Evolutionary conservation across 2,329 filamentous ascomycete genomes (phyloP).

Genomic region (Metarhizium robertsii): DNA sequence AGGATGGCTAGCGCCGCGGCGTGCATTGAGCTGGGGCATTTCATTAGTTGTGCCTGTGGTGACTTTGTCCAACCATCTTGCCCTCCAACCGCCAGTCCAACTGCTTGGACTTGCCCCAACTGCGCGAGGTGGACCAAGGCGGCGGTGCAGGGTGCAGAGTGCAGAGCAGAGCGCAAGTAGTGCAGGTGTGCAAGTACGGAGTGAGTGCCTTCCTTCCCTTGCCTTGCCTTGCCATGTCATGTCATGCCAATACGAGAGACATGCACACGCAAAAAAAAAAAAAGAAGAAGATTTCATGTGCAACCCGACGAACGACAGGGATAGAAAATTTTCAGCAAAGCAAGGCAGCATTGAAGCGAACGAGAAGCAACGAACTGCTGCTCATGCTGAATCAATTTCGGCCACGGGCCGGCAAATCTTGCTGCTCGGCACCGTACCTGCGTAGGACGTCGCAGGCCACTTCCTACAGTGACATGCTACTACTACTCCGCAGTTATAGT

Average conservation of each 20-base stretch:
- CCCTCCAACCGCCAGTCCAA: no score
- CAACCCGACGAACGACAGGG: neutral
- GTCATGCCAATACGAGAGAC: conserved; percentile 2
- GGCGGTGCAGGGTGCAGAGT: neutral
- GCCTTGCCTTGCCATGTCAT: neutral
- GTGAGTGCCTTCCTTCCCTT: neutral
- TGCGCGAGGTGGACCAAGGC: conserved; percentile 1
- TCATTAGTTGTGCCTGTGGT: neutral
- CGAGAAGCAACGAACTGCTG: neutral
- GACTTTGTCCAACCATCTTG: neutral
- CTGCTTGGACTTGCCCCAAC: neutral
- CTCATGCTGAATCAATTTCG: neutral
- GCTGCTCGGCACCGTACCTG: neutral
- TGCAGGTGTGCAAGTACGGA: no score
- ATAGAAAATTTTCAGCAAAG: neutral
- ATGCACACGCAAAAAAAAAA: neutral
- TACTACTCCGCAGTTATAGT: neutral
- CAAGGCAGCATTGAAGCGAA: neutral
- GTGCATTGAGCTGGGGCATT: conserved; percentile 1
- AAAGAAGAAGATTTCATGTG: neutral
- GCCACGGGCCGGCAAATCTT: neutral
- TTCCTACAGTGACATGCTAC: neutral
- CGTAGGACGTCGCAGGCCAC: neutral
- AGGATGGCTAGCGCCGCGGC: conserved; percentile 4
- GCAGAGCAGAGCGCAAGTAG: neutral